Percentiles rank a stretch among this genome's conserved stretches.
phyloP scores from a whole-genome alignment of 305 asterid species.

The Plantago coronopus region DNA sequence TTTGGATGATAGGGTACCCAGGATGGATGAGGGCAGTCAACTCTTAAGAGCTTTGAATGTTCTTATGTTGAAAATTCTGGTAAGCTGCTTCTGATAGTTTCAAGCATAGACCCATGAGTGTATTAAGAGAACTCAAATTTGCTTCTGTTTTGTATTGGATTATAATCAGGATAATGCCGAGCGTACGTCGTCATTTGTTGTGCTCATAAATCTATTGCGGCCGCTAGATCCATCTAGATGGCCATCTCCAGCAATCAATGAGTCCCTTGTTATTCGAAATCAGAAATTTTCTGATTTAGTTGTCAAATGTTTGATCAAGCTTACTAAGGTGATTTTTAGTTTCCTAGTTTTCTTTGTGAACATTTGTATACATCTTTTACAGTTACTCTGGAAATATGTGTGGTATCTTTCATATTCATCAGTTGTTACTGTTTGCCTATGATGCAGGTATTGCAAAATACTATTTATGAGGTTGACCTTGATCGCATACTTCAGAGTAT shows the following conservation, averaged over 20 bases:
- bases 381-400: conserved; percentile 1
- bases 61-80: conserved; percentile 96
- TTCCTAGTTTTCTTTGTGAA: not conserved
- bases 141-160: conserved; percentile 25
- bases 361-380: conserved; percentile 3
- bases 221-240: conserved; percentile 98
- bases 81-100: conserved; percentile 21
- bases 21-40: conserved; percentile 99
- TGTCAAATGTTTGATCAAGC: conserved; percentile 96
- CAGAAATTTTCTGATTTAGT: conserved; percentile 98
- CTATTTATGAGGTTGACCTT: conserved; percentile 90
- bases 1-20: conserved; percentile 97
- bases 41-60: conserved; percentile 97
- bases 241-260: conserved; percentile 91
- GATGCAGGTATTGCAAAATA: conserved; percentile 86
- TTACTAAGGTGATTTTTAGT: conserved; percentile 69
- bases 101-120: not conserved
- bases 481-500: conserved; percentile 97
- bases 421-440: conserved; percentile 16
- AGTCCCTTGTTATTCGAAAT: conserved; percentile 67
- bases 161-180: conserved; percentile 86
- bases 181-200: conserved; percentile 88
- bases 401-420: not conserved
- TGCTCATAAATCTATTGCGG: conserved; percentile 85
- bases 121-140: conserved; percentile 14